A percentile compares a stretch with the other conserved stretches of the same genome.
phyloP scores from a whole-genome alignment of 768 basidiomycete species.

The Suillus sp. region DNA sequence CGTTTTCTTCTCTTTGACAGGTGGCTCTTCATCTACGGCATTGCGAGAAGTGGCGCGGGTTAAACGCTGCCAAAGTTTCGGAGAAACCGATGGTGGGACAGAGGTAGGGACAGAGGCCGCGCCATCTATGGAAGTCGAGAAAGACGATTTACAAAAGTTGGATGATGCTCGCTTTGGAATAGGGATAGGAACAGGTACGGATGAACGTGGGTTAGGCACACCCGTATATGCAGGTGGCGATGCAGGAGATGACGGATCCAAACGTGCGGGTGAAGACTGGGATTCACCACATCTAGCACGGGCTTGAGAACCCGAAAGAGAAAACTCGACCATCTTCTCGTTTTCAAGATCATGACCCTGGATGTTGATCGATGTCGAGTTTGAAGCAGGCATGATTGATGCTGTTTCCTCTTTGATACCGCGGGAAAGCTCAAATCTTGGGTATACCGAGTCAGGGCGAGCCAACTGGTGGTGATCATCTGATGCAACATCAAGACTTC shows the following conservation, averaged over 20 bases:
- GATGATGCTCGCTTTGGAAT: constrained; percentile 1
- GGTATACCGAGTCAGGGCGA: constrained; percentile 1
- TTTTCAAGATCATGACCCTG: not conserved
- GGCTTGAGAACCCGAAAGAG: not conserved
- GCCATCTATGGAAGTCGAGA: constrained; percentile 11
- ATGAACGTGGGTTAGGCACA: not conserved
- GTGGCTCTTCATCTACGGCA: constrained; percentile 16
- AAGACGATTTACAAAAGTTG: constrained; percentile 6
- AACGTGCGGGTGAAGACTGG: not conserved
- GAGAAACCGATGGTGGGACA: constrained; percentile 13
- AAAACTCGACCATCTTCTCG: not conserved
- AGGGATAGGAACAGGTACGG: constrained; percentile 12
- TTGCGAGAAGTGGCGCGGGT: constrained; percentile 23
- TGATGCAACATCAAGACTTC: constrained; percentile 10
- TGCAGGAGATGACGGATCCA: not conserved
- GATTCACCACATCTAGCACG: not conserved
- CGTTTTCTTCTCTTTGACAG: constrained; percentile 14
- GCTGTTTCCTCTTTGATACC: not conserved
- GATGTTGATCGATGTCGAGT: not conserved
- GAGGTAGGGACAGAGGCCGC: not conserved
- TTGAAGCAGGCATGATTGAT: not conserved
- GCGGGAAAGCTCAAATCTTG: constrained; percentile 10
- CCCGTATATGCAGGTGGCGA: not conserved
- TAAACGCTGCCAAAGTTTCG: constrained; percentile 29
- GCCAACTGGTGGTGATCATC: constrained; percentile 10